phyloP scores from a whole-genome alignment of 2,329 filamentous ascomycete genomes.

The Aulographum hederae region DNA sequence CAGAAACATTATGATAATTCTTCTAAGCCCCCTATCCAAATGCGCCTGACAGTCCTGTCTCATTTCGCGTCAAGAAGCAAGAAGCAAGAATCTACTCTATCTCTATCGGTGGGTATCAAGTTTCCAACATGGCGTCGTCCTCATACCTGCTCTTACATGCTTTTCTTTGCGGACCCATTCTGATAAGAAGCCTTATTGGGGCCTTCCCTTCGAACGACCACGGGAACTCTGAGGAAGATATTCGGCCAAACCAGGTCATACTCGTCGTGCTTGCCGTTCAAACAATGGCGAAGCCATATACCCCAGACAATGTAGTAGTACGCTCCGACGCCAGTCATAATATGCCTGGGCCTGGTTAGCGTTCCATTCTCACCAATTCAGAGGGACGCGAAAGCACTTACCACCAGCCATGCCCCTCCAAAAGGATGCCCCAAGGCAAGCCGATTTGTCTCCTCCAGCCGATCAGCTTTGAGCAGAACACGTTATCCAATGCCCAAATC shows the following conservation, averaged over 20 bases:
- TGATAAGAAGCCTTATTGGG: no score
- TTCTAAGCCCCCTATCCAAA: no score
- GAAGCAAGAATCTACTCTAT: no score
- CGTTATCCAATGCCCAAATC: constrained; percentile 66
- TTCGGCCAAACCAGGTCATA: constrained; percentile 54
- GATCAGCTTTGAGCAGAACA: constrained; percentile 49
- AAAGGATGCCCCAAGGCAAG: constrained; percentile 61
- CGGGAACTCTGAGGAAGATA: no score
- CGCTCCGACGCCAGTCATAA: constrained; percentile 66
- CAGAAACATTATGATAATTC: no score
- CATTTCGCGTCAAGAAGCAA: no score
- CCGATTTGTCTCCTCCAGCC: constrained; percentile 48
- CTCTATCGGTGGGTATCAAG: no score
- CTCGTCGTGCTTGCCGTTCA: constrained; percentile 55
- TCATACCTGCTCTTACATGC: no score
- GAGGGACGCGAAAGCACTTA: constrained; percentile 22
- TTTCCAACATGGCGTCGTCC: no score
- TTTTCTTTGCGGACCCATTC: no score
- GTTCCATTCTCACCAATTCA: neutral
- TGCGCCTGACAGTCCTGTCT: no score
- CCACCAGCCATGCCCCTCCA: constrained; percentile 61
- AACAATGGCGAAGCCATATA: constrained; percentile 60
- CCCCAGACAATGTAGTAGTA: constrained; percentile 78
- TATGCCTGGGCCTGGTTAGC: constrained; percentile 33
- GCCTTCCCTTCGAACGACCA: no score